Conservation (phyloP, 2,329 filamentous ascomycete genomes). For the Arachnopeziza araneosa region DNA sequence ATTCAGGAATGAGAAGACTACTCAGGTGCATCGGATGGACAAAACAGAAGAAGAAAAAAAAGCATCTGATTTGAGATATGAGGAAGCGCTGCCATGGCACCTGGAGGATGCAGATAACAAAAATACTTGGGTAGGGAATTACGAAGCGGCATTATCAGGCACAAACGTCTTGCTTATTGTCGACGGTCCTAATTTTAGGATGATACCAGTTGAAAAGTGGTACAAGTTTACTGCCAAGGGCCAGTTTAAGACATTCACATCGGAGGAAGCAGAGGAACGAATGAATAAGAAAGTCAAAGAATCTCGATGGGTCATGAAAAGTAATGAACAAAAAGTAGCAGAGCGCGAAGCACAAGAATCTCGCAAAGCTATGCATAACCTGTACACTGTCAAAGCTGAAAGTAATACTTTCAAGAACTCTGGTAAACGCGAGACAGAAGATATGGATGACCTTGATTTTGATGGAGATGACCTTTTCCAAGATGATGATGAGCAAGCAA, state of each 20-base stretch:
- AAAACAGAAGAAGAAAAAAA: conserved; percentile 64
- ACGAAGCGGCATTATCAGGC: conserved; percentile 83
- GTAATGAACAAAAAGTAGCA: conserved; percentile 51
- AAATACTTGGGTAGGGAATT: conserved; percentile 88
- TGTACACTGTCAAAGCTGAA: conserved; percentile 58
- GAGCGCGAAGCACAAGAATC: conserved; percentile 55
- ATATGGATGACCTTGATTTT: conserved; percentile 65
- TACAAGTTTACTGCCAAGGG: conserved; percentile 83
- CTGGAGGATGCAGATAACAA: conserved; percentile 94
- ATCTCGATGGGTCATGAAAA: conserved; percentile 74
- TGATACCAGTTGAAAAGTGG: conserved; percentile 93
- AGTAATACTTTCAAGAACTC: conserved; percentile 57
- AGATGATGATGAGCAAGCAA: conserved; percentile 76
- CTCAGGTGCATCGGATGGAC: conserved; percentile 80
- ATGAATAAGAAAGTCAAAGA: conserved; percentile 75
- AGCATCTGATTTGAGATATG: conserved; percentile 70
- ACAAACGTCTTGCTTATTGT: conserved; percentile 77
- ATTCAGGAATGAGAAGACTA: conserved; percentile 77
- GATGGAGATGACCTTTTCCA: conserved; percentile 71
- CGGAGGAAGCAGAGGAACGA: conserved; percentile 79
- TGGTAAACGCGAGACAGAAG: conserved; percentile 58
- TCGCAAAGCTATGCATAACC: conserved; percentile 44
- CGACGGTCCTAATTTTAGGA: conserved; percentile 63
- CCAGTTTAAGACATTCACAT: conserved; percentile 68
- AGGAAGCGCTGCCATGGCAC: conserved; percentile 95